A percentile compares a stretch with the other conserved stretches of the same genome.
These are phyloP conservation scores for Pythium rhizo-oryzae DNA, from an alignment of 352 stramenopile species.

Conservation along the genomic window DNA sequence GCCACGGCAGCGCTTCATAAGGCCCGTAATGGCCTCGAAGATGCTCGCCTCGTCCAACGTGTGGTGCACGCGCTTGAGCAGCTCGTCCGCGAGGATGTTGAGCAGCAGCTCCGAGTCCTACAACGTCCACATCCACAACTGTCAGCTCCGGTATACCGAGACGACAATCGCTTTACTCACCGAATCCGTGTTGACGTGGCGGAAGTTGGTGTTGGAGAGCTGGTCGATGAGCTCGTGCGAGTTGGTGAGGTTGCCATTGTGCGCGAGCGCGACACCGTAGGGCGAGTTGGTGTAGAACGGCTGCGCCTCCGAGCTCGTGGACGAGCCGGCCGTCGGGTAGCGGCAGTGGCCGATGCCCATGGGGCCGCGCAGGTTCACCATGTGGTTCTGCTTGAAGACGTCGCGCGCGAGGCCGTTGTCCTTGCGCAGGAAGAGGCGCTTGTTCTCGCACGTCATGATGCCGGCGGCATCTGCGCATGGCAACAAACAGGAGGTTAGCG, in stretches of 20 bases:
- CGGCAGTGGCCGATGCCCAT: conserved; percentile 98
- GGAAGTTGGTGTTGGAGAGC: conserved; percentile 91
- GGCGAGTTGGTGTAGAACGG: conserved; percentile 99
- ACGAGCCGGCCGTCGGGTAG: conserved; percentile 97
- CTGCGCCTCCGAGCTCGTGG: conserved; percentile 91
- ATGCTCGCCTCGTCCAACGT: conserved; percentile 79
- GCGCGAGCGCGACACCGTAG: conserved; percentile 97
- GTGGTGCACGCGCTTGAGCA: conserved; percentile 83
- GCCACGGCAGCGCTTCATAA: conserved; percentile 96
- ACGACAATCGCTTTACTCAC: conserved; percentile 30
- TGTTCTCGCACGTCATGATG: conserved; percentile 95
- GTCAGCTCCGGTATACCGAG: too few relatives aligned
- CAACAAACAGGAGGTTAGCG: neutral
- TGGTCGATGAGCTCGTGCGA: conserved; percentile 94
- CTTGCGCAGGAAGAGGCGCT: conserved; percentile 96
- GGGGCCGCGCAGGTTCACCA: conserved; percentile 94
- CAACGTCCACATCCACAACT: neutral
- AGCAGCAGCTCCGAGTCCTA: conserved; percentile 98
- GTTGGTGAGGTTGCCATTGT: conserved; percentile 99
- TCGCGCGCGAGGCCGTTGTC: conserved; percentile 98
- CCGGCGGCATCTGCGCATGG: conserved; percentile 79
- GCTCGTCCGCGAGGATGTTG: conserved; percentile 98
- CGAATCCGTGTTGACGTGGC: conserved; percentile 99
- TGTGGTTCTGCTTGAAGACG: conserved; percentile 99
- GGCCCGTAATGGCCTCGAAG: conserved; percentile 89